Evolutionary conservation across 2,329 filamentous ascomycete genomes (phyloP), one percentile per base, ranked within the genome.

Genomic region (Aureobasidium sp.): DNA sequence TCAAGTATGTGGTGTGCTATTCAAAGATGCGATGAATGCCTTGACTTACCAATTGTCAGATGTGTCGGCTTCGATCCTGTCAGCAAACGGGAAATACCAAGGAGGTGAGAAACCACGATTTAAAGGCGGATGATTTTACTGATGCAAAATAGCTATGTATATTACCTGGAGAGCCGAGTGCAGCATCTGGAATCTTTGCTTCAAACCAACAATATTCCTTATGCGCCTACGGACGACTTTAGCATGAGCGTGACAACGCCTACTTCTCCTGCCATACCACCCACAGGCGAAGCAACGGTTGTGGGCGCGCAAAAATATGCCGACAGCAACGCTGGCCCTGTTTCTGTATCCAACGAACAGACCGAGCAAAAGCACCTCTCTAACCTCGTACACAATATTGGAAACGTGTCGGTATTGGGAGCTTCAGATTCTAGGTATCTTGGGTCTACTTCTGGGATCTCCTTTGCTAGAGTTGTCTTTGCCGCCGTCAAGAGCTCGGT

Each of bases 61-160:
- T 97, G 94, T 73, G 90, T 96, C 54, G 93, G 93, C 64, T 96
- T 96, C 74, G 93, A 97, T 71, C 92, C 93, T 35, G 96, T 96
- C 69, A 95, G 90, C 25, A 96, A 96, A 79, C 86, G 89, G 70
- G 91, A 96, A 75, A 96, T 97, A 61, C 93, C 93, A 53, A 84
- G 92, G 74, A 86, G 83, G 78, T 79, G 5, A 46, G 27, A 67
- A 11, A n/a, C 25, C 19, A 25, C 23, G 10, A 25, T 3, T 6
- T 15, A 15, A n/a, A 19, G 13, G 2, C 13, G 2, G 4, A 9
- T 29, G 19, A 15, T 17, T 46, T 9, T 23, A 19, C 40, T 54
- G 29, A 60, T n/a, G 42, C 7, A 7, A 10, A 63, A 68, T 64
- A 90, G 88, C 73, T 97, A 97, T 77, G 90, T 97, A 51, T 96